These are phyloP conservation scores for Ophiostoma sp. DNA, from an alignment of 2,329 filamentous ascomycete species.

Conservation along the genomic window DNA sequence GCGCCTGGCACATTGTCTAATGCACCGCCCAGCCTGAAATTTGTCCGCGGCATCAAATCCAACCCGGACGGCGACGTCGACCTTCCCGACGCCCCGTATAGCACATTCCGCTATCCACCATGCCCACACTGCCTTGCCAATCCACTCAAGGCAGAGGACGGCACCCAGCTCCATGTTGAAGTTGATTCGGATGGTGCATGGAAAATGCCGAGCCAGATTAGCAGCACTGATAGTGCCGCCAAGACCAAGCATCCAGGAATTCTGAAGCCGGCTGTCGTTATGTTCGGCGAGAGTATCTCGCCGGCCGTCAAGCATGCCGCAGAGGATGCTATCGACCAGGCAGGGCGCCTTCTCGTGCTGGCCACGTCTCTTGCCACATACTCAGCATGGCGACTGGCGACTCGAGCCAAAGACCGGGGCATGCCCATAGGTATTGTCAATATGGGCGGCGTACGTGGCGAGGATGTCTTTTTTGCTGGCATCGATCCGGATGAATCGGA, in stretches of 20 bases:
- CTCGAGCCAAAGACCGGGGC: conserved; percentile 70
- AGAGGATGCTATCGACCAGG: conserved; percentile 72
- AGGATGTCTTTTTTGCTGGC: conserved; percentile 63
- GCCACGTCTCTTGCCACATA: conserved; percentile 92
- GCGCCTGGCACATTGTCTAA: conserved; percentile 30
- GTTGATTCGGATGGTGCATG: conserved; percentile 78
- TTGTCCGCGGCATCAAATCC: conserved; percentile 58
- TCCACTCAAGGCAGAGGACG: conserved; percentile 53
- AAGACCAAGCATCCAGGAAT: conserved; percentile 59
- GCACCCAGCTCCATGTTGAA: conserved; percentile 52
- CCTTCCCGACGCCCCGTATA: conserved; percentile 78
- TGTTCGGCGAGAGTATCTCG: conserved; percentile 90
- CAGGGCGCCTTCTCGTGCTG: conserved; percentile 68
- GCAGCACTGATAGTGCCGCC: neutral
- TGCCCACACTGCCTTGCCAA: conserved; percentile 72
- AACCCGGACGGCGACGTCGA: conserved; percentile 97
- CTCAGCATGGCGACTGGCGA: conserved; percentile 85
- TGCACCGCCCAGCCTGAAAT: conserved; percentile 2
- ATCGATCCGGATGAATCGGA: conserved; percentile 49
- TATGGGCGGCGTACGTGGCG: conserved; percentile 74
- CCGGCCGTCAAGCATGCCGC: conserved; percentile 64
- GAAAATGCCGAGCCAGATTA: conserved; percentile 45
- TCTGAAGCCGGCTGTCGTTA: conserved; percentile 86
- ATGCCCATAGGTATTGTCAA: conserved; percentile 88
- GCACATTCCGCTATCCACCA: conserved; percentile 82